Evolutionary conservation across 441 rosid species (phyloP).

Genomic region (Brassica hybrid): DNA sequence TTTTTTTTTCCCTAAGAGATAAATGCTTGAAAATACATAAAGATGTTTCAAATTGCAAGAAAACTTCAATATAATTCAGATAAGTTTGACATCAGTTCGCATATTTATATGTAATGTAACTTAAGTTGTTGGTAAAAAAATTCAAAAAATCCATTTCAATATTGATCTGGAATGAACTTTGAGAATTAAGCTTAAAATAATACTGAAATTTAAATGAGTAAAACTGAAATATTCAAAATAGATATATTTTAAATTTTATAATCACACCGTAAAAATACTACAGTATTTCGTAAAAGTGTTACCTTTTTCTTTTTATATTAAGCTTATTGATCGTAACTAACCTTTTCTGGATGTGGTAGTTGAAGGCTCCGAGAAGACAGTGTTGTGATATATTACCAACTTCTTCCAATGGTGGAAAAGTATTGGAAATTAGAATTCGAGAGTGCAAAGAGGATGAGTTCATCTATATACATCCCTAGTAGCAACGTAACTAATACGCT

Average conservation of each 20-base stretch:
- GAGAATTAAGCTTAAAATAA: too few relatives aligned
- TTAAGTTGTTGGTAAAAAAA: too few relatives aligned
- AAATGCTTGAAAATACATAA: not conserved
- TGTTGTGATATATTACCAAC: conserved; percentile 84
- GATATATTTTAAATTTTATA: too few relatives aligned
- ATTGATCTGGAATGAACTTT: conserved; percentile 9
- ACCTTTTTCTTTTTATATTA: not conserved
- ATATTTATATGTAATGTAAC: too few relatives aligned
- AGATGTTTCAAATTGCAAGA: not conserved
- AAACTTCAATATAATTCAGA: not conserved
- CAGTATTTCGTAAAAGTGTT: not conserved
- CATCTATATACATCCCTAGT: conserved; percentile 58
- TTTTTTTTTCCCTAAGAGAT: not conserved
- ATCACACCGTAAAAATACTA: not conserved
- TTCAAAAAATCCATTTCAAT: not conserved
- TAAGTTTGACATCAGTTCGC: not conserved
- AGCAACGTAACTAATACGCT: not conserved
- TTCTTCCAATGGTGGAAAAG: conserved; percentile 51
- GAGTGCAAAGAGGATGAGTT: conserved; percentile 79
- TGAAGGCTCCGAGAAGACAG: conserved; percentile 83
- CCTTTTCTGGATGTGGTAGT: conserved; percentile 45
- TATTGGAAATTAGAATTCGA: conserved; percentile 71
- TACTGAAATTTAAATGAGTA: too few relatives aligned
- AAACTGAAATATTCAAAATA: too few relatives aligned
- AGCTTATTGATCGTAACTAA: not conserved